Evolutionary conservation across 495 filamentous ascomycete genomes (phyloP).

Genomic region (Podospora comata): DNA sequence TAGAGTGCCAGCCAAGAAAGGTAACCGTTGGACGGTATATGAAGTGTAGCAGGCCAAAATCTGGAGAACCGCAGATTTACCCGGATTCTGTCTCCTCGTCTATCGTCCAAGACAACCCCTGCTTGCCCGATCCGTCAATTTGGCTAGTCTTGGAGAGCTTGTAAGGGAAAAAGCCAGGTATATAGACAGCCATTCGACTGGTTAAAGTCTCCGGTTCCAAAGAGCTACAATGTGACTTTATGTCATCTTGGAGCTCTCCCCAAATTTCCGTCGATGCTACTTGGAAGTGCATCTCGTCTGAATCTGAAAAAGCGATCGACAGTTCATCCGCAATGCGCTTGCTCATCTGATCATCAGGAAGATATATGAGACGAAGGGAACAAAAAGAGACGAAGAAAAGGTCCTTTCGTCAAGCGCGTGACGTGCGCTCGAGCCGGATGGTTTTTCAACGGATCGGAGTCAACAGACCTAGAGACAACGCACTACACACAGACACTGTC

Average conservation of each 20-base stretch:
- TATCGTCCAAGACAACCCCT: conserved; percentile 23
- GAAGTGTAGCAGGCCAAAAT: conserved; percentile 17
- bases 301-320: conserved; percentile 22
- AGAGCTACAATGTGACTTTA: not conserved
- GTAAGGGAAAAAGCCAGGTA: not conserved
- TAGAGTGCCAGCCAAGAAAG: conserved; percentile 27
- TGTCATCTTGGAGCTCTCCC: not conserved
- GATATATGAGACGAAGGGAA: conserved; percentile 16
- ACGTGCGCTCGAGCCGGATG: conserved; percentile 23
- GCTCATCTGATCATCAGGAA: conserved; percentile 16
- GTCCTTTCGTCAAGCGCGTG: not conserved
- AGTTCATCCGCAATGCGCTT: conserved; percentile 16
- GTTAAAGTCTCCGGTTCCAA: not conserved
- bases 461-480: conserved; percentile 3
- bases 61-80: conserved; percentile 28
- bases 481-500: conserved; percentile 13
- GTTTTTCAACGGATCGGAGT: not conserved
- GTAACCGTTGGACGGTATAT: conserved; percentile 17
- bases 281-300: not conserved
- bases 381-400: not conserved
- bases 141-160: conserved; percentile 13
- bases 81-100: conserved; percentile 33
- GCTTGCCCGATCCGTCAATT: conserved; percentile 24
- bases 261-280: not conserved
- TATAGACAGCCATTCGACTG: conserved; percentile 3